Evolutionary conservation across 2,329 filamentous ascomycete species (phyloP), one percentile per base, ranked within the genome.

Genomic region (Aspergillus luchuensis): DNA sequence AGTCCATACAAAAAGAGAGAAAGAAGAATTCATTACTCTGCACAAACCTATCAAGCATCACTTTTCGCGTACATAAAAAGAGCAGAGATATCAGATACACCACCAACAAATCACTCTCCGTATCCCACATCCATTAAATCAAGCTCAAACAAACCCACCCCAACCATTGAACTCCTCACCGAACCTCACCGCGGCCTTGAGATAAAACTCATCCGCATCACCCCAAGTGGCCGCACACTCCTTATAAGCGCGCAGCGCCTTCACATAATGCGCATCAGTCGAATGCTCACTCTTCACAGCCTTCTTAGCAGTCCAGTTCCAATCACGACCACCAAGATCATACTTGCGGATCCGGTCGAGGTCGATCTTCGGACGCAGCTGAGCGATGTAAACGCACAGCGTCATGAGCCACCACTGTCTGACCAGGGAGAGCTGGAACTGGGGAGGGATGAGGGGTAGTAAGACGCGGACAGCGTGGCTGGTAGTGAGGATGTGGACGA

Each of bases 371-470:
- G 93, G 95, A 19, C 94, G 84, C 25, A 89, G 79, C 70, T 91
- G 89, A 2, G 87, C 79, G 56, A 97, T 86, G 72, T 95, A 98
- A 10, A 93, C 85, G 0, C 87, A 85, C 45, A 97, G 75, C 0
- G 89, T 87, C 45, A 97, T 84, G 5, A 99, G 79, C 91, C 92
- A 97, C 92, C 95, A 98, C 74, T 96, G 88, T 41, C 90, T 83
- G 8, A 98, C 82, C 4, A 99, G 79, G 21, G 80, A 80, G 49
- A 92, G 74, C 67, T 97, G 94, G 68, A 88, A 89, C 69, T 87
- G 85, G 13, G 83, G 76, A 0, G 92, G 92, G 10, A 97, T 79
- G 38, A 91, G 76, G 0, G 95, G 91, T 2, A 99, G 80, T 5
- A 99, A 77, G 23, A 96, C 86, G n/a, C 95, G 86, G 11, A 97